Evolutionary conservation across 2,329 filamentous ascomycete genomes (phyloP).

Genomic region (Aureobasidium sp.): DNA sequence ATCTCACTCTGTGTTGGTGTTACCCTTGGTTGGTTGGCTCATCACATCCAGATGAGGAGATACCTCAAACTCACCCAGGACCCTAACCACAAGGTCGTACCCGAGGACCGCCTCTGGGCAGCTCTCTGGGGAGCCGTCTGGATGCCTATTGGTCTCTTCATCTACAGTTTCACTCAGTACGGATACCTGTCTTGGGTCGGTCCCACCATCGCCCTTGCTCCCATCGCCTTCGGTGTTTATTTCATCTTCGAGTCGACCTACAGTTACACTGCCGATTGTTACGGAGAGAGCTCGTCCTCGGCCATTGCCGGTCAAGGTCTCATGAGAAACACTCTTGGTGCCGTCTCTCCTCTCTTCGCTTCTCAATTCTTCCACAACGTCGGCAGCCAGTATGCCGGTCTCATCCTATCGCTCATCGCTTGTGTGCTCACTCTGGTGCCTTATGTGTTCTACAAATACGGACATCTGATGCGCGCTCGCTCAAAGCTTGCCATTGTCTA

Average conservation of each 20-base stretch:
- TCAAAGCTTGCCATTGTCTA: conserved; percentile 29
- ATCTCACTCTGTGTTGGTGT: conserved; percentile 43
- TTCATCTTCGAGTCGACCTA: conserved; percentile 42
- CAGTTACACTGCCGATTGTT: conserved; percentile 45
- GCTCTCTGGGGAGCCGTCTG: conserved; percentile 40
- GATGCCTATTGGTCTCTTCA: conserved; percentile 42
- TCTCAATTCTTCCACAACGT: conserved; percentile 46
- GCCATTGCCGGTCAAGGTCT: conserved; percentile 44
- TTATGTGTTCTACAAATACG: conserved; percentile 37
- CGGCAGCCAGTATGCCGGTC: conserved; percentile 43
- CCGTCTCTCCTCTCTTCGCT: conserved; percentile 44
- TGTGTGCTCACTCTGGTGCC: conserved; percentile 35
- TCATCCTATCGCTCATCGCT: conserved; percentile 40
- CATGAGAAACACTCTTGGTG: conserved; percentile 45
- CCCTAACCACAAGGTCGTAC: conserved; percentile 27
- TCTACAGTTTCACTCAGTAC: conserved; percentile 48
- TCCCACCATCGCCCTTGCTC: conserved; percentile 40
- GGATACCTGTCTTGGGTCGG: conserved; percentile 41
- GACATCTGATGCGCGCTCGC: conserved; percentile 30
- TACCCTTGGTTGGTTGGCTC: conserved; percentile 37
- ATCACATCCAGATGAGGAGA: conserved; percentile 44
- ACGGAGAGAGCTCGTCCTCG: conserved; percentile 36
- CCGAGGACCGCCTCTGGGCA: conserved; percentile 42
- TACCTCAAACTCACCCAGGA: conserved; percentile 35
- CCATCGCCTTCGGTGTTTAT: conserved; percentile 46